phyloP scores from a whole-genome alignment of 2,329 filamentous ascomycete species.

The Trichoderma koningiopsis region DNA sequence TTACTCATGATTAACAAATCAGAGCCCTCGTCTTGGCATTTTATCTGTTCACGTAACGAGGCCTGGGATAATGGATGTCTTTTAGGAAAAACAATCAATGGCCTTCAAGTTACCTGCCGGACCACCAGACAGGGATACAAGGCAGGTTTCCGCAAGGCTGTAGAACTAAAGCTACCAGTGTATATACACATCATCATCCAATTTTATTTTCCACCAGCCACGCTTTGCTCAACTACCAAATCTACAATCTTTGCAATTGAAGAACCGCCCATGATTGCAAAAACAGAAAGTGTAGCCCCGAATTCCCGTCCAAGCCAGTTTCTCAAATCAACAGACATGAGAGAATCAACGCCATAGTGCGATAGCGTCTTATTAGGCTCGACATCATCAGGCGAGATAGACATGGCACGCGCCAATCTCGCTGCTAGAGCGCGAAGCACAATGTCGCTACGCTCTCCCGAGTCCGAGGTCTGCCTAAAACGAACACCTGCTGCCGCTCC shows the following conservation, averaged over 20 bases:
- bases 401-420: constrained; percentile 40
- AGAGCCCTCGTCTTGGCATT: no score
- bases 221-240: not conserved
- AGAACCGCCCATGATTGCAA: constrained; percentile 38
- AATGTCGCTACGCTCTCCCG: not conserved
- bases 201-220: no score
- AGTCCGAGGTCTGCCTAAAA: not conserved
- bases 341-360: constrained; percentile 35
- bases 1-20: no score
- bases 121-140: no score
- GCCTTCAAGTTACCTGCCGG: no score
- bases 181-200: no score
- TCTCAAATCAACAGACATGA: constrained; percentile 48
- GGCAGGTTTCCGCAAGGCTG: not conserved
- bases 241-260: constrained; percentile 1
- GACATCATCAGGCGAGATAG: constrained; percentile 33
- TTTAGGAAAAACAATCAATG: no score
- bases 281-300: constrained; percentile 39
- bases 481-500: not conserved
- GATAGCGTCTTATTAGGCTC: constrained; percentile 30
- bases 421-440: constrained; percentile 31
- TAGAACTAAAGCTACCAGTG: not conserved
- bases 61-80: no score
- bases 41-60: no score
- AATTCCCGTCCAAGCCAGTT: constrained; percentile 45